These are phyloP conservation scores for Fusarium stilboides DNA, from an alignment of 2,329 filamentous ascomycete genomes.

Conservation along the genomic window DNA sequence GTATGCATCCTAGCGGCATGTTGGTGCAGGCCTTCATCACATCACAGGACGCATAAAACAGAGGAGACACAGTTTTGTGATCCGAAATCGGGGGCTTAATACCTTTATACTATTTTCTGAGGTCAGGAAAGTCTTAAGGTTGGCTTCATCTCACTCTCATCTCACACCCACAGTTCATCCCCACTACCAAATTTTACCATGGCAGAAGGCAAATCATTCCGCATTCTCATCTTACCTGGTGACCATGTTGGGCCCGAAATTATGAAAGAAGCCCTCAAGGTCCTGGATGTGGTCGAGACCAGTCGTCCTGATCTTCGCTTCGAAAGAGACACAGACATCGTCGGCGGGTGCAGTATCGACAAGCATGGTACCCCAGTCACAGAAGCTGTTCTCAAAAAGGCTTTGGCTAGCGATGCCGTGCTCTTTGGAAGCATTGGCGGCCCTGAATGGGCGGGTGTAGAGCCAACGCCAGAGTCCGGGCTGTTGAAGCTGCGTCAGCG, in stretches of 20 bases:
- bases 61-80: too few relatives aligned
- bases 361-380: constrained; percentile 62
- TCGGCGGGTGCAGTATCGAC: constrained; percentile 60
- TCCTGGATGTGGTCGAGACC: constrained; percentile 60
- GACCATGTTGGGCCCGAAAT: constrained; percentile 65
- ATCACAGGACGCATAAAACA: too few relatives aligned
- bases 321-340: constrained; percentile 48
- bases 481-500: constrained; percentile 58
- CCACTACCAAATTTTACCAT: neutral
- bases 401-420: constrained; percentile 59
- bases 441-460: constrained; percentile 60
- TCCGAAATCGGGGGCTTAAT: too few relatives aligned
- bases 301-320: constrained; percentile 52
- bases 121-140: too few relatives aligned
- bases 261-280: constrained; percentile 62
- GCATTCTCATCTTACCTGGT: constrained; percentile 61
- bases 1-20: neutral
- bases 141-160: too few relatives aligned
- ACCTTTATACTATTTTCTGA: too few relatives aligned
- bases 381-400: constrained; percentile 59
- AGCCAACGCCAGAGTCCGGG: constrained; percentile 63
- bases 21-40: too few relatives aligned
- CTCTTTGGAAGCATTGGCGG: constrained; percentile 65
- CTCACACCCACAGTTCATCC: too few relatives aligned
- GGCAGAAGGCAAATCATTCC: constrained; percentile 32